Evolutionary conservation across 371 early-diverging fungal genomes (phyloP).

Genomic region (Zancudomyces culisetae): DNA sequence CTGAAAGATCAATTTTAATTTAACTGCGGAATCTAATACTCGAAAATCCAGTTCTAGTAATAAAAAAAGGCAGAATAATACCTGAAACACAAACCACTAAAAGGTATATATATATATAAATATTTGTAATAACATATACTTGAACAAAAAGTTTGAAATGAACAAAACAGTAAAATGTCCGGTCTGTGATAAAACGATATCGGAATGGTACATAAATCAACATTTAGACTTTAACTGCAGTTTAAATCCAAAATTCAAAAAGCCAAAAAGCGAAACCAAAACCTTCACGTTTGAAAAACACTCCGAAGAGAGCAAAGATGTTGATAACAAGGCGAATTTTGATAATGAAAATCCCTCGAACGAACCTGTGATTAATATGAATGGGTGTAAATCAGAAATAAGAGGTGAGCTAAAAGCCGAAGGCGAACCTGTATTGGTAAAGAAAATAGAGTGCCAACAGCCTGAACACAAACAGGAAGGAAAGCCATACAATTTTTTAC

Average conservation of each 20-base stretch:
- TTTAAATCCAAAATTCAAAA: neutral
- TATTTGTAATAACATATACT: too few relatives aligned
- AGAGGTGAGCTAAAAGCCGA: neutral
- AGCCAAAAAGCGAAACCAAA: neutral
- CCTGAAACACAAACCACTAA: neutral
- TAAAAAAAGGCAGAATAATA: neutral
- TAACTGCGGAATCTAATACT: too few relatives aligned
- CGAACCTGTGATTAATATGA: neutral
- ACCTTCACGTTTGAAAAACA: neutral
- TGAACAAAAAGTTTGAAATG: too few relatives aligned
- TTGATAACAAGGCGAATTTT: neutral
- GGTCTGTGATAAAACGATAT: constrained; percentile 26
- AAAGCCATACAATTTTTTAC: neutral
- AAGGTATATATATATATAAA: neutral
- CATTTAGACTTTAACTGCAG: constrained; percentile 32
- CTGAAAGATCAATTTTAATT: too few relatives aligned
- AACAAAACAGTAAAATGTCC: constrained; percentile 28
- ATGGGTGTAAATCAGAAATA: neutral
- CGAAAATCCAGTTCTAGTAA: neutral
- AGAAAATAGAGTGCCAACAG: neutral
- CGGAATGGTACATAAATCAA: constrained; percentile 30
- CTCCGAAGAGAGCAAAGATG: neutral
- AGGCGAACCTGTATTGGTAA: neutral
- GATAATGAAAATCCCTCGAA: too few relatives aligned
- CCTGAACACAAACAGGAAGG: neutral